phyloP scores from a whole-genome alignment of 805 yeast genomes.

The Starmerella sp. region DNA sequence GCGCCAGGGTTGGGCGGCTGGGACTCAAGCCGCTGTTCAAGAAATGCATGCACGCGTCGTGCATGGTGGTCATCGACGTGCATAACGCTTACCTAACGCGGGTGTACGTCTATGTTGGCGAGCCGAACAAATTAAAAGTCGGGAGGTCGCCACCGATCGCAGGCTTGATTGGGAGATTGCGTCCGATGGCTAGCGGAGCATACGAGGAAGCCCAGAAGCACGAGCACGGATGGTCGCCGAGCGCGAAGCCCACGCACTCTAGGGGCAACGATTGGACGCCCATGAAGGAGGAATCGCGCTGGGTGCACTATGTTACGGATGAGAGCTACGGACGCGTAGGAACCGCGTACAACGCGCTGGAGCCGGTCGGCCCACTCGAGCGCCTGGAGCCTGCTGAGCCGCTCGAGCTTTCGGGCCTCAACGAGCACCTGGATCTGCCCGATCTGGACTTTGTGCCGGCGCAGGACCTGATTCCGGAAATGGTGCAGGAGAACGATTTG shows the following conservation, averaged over 20 bases:
- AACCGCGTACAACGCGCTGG: background rate
- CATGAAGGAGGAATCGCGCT: background rate
- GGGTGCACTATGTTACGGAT: background rate
- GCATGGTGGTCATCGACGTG: slow-evolving; percentile 1
- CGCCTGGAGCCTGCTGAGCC: slow-evolving; percentile 3
- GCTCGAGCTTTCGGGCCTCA: slow-evolving; percentile 4
- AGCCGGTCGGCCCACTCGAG: background rate
- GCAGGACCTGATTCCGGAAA: slow-evolving; percentile 17
- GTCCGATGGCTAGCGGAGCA: background rate
- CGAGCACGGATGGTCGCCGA: background rate
- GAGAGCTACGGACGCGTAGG: background rate
- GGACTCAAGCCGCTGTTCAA: background rate
- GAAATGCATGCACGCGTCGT: background rate
- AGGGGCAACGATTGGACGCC: background rate
- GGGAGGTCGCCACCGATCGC: background rate
- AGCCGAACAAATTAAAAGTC: background rate
- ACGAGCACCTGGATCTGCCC: slow-evolving; percentile 11
- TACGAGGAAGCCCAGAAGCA: background rate
- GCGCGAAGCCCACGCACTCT: background rate
- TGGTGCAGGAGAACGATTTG: slow-evolving; percentile 14
- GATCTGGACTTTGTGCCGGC: slow-evolving; percentile 18
- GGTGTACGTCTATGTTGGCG: background rate
- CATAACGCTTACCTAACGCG: background rate
- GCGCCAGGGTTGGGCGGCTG: background rate
- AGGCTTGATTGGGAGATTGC: background rate